These are phyloP conservation scores for Eucalyptus sp. DNA, from an alignment of 345 rosid genomes.

Conservation along the genomic window DNA sequence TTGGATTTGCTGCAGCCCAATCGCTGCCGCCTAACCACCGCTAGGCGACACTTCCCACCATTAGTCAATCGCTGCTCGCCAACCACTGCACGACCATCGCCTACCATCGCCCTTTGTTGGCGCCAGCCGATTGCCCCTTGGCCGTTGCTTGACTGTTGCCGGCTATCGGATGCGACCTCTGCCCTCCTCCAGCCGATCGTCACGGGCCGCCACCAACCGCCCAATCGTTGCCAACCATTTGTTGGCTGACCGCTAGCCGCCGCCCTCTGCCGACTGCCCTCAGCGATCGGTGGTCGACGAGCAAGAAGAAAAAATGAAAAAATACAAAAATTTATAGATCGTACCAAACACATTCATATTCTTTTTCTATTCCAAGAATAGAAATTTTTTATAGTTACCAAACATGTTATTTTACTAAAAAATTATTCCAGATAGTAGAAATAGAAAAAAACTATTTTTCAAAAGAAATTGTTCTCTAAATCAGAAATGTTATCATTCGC, in stretches of 20 bases:
- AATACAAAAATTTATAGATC: too few species aligned
- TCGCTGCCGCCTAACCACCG: accelerated
- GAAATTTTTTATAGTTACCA: too few species aligned
- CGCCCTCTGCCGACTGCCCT: too few species aligned
- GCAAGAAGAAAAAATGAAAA: too few species aligned
- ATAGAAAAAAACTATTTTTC: too few species aligned
- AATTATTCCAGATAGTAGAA: too few species aligned
- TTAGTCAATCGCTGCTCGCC: accelerated
- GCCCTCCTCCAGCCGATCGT: accelerated
- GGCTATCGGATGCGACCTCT: accelerated
- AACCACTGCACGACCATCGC: accelerated
- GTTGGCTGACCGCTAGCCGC: accelerated
- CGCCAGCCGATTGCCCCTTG: accelerated
- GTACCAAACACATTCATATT: accelerated
- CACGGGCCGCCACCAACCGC: accelerated
- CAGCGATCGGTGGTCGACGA: accelerated
- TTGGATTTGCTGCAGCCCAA: too few species aligned
- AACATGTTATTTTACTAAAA: too few species aligned
- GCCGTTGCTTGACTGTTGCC: accelerated
- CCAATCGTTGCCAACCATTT: accelerated
- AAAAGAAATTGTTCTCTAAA: too few species aligned
- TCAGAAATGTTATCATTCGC: neutral
- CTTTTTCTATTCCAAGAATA: too few species aligned
- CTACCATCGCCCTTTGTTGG: accelerated
- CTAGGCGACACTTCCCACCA: accelerated